A percentile compares a stretch with the other conserved stretches of the same genome.
Conservation (phyloP, 116 monocot species). For the Trichopus zeylanicus region DNA sequence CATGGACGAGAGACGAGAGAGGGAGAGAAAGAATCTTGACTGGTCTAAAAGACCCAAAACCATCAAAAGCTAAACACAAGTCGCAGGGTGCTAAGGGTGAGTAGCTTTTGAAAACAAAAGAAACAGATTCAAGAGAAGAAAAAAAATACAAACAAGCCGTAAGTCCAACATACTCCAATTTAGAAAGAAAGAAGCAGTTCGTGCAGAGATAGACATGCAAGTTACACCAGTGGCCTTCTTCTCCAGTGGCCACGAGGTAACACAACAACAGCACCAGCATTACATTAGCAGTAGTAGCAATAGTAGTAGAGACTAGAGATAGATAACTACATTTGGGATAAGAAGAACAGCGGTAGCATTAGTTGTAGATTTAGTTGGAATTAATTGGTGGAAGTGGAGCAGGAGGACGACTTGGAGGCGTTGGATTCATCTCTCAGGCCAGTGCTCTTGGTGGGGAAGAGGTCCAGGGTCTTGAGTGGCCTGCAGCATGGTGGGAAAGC, state of each 20-base stretch:
- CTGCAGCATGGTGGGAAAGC: constrained; percentile 19
- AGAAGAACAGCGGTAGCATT: not conserved
- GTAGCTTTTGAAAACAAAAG: constrained; percentile 7
- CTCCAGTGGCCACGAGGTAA: not conserved
- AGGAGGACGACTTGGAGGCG: constrained; percentile 41
- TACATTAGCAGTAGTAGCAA: not conserved
- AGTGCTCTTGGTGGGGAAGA: constrained; percentile 40
- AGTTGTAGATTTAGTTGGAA: not conserved
- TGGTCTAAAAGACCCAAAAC: constrained; percentile 5
- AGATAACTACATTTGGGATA: not conserved
- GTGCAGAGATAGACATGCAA: constrained; percentile 8
- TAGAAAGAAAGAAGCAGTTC: constrained; percentile 2
- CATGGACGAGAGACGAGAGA: too few relatives aligned
- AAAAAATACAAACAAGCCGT: not conserved
- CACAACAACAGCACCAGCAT: constrained; percentile 2
- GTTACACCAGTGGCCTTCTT: not conserved
- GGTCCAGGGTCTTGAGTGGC: constrained; percentile 36
- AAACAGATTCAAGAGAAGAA: not conserved
- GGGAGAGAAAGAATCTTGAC: too few relatives aligned
- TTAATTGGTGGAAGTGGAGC: constrained; percentile 44
- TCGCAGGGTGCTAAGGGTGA: not conserved
- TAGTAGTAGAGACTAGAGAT: not conserved
- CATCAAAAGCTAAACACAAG: constrained; percentile 12
- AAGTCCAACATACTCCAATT: not conserved
- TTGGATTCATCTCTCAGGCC: constrained; percentile 38